Conservation (phyloP, 805 yeast genomes). For the Clavispora asparagi region DNA sequence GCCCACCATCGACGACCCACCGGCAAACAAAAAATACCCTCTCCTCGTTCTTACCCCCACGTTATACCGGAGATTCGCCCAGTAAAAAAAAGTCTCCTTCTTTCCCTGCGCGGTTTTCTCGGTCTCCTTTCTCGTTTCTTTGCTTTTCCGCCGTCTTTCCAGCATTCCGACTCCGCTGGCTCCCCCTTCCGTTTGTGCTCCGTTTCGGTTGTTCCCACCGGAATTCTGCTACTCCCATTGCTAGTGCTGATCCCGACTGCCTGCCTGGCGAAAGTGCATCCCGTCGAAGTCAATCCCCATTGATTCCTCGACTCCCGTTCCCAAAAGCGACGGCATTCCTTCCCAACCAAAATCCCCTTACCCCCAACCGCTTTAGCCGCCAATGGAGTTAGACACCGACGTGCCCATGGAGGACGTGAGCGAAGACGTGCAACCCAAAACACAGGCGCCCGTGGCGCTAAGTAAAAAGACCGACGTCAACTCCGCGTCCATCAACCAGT, state of each 20-base stretch:
- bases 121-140: background rate
- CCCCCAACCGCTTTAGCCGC: background rate
- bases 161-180: background rate
- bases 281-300: background rate
- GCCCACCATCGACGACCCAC: conserved; percentile 1
- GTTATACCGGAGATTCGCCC: background rate
- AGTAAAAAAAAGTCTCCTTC: background rate
- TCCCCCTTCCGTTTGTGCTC: background rate
- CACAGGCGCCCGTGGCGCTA: conserved; percentile 25
- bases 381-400: conserved; percentile 74
- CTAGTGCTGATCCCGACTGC: background rate
- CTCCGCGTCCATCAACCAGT: conserved; percentile 48
- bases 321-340: background rate
- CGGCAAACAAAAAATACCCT: conserved; percentile 1
- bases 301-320: background rate
- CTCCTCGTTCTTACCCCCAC: background rate
- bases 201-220: background rate
- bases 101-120: background rate
- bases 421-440: conserved; percentile 38
- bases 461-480: conserved; percentile 29
- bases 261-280: background rate
- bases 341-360: background rate
- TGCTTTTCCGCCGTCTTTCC: background rate
- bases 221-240: background rate
- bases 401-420: conserved; percentile 81